Percentiles rank a stretch among this genome's conserved stretches.
Conservation (phyloP, 2,329 filamentous ascomycete species). For the Epichloe sibirici region DNA sequence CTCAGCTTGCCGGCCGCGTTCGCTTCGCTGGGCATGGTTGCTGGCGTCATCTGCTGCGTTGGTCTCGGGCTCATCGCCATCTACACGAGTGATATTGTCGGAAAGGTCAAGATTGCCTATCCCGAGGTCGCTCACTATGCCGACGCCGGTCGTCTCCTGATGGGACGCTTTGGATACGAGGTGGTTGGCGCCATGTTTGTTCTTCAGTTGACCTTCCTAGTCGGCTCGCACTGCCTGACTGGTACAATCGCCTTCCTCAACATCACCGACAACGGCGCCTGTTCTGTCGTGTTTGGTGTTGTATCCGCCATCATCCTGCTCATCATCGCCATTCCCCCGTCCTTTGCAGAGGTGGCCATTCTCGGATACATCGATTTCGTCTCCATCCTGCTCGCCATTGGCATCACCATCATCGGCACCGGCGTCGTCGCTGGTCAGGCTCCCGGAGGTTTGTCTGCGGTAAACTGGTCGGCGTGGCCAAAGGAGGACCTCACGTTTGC, state of each 20-base stretch:
- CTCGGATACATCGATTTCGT: conserved; percentile 44
- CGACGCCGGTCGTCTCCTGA: conserved; percentile 52
- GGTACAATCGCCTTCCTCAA: conserved; percentile 58
- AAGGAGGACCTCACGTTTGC: conserved; percentile 33
- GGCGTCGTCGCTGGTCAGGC: conserved; percentile 30
- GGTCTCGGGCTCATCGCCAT: conserved; percentile 33
- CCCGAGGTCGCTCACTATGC: conserved; percentile 54
- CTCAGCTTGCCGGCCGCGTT: conserved; percentile 40
- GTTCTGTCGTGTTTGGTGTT: conserved; percentile 32
- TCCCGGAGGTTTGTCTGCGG: conserved; percentile 19
- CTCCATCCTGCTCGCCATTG: conserved; percentile 51
- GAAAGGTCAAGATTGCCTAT: conserved; percentile 34
- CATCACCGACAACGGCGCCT: conserved; percentile 42
- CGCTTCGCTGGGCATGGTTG: conserved; percentile 40
- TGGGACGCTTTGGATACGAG: conserved; percentile 48
- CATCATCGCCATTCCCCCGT: conserved; percentile 33
- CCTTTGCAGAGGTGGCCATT: conserved; percentile 36
- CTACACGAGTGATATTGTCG: conserved; percentile 35
- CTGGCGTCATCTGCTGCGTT: conserved; percentile 30
- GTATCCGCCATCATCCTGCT: conserved; percentile 34
- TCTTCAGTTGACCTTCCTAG: conserved; percentile 55
- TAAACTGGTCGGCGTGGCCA: conserved; percentile 34
- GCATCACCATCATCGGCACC: conserved; percentile 54
- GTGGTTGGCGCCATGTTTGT: conserved; percentile 49
- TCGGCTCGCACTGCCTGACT: conserved; percentile 59